Percentiles rank a stretch among this genome's conserved stretches.
phyloP scores from a whole-genome alignment of 139 green algal species.

The Coelastrella sp. region DNA sequence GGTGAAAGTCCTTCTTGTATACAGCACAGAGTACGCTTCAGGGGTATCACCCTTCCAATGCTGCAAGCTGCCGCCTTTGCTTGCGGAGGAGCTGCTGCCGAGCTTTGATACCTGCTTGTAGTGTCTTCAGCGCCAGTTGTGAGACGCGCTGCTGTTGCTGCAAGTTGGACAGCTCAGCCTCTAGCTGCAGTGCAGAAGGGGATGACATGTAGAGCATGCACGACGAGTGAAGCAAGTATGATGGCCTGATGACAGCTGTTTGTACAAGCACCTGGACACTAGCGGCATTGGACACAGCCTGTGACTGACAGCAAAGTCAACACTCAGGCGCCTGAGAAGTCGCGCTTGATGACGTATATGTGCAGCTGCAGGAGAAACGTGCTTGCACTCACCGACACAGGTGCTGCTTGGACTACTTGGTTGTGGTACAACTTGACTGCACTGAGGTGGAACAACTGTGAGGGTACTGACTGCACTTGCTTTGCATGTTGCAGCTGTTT shows the following conservation, averaged over 20 bases:
- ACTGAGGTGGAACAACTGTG: constrained; percentile 30
- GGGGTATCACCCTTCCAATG: constrained; percentile 5
- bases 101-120: background rate
- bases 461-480: background rate
- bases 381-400: constrained; percentile 19
- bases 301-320: too few species aligned
- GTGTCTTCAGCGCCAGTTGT: constrained; percentile 5
- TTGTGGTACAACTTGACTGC: constrained; percentile 35
- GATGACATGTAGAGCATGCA: too few species aligned
- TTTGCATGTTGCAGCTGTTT: background rate
- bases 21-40: too few species aligned
- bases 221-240: too few species aligned
- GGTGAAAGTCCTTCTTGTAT: too few species aligned
- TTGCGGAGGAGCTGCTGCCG: background rate
- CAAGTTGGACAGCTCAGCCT: constrained; percentile 12
- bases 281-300: too few species aligned
- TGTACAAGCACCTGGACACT: background rate
- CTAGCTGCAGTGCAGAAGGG: constrained; percentile 14
- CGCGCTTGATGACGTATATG: too few species aligned
- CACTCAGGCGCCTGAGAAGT: too few species aligned
- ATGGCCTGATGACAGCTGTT: background rate
- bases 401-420: constrained; percentile 23
- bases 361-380: background rate
- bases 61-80: constrained; percentile 1
- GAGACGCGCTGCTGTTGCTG: constrained; percentile 43